A percentile compares a stretch with the other conserved stretches of the same genome.
These are phyloP conservation scores for Mortierella sp. DNA, from an alignment of 371 early-diverging fungal genomes.

Conservation along the genomic window DNA sequence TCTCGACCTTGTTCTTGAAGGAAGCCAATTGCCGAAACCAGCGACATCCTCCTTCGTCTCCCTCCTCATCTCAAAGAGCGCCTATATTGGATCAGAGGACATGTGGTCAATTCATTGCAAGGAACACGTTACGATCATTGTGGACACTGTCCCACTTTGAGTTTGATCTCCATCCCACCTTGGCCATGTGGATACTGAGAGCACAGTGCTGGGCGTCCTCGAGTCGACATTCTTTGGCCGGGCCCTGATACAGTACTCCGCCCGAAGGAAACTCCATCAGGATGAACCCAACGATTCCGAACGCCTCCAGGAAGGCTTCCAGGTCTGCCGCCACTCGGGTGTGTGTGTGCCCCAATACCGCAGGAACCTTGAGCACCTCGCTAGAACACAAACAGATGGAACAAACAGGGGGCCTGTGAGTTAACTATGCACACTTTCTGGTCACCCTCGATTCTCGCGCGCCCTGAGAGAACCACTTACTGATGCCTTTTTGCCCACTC, in stretches of 20 bases:
- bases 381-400: constrained; percentile 14
- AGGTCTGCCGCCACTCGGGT: neutral
- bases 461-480: constrained; percentile 12
- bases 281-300: constrained; percentile 25
- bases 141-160: neutral
- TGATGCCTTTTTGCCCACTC: constrained; percentile 9
- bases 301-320: constrained; percentile 9
- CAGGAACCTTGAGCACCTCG: neutral
- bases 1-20: constrained; percentile 1
- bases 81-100: neutral
- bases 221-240: constrained; percentile 10
- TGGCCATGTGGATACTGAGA: constrained; percentile 7
- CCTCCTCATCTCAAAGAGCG: constrained; percentile 13
- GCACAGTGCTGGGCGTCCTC: neutral
- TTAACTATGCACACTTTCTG: too few relatives aligned
- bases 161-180: constrained; percentile 2
- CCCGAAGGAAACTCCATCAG: constrained; percentile 15
- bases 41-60: neutral
- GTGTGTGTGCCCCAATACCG: constrained; percentile 18
- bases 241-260: constrained; percentile 23
- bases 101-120: neutral
- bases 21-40: neutral
- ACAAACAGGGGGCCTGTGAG: too few relatives aligned
- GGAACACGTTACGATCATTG: neutral
- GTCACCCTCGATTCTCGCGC: too few relatives aligned